Evolutionary conservation across 768 basidiomycete species (phyloP), one percentile per base, ranked within the genome.

Genomic region (Suillus ampliporus): DNA sequence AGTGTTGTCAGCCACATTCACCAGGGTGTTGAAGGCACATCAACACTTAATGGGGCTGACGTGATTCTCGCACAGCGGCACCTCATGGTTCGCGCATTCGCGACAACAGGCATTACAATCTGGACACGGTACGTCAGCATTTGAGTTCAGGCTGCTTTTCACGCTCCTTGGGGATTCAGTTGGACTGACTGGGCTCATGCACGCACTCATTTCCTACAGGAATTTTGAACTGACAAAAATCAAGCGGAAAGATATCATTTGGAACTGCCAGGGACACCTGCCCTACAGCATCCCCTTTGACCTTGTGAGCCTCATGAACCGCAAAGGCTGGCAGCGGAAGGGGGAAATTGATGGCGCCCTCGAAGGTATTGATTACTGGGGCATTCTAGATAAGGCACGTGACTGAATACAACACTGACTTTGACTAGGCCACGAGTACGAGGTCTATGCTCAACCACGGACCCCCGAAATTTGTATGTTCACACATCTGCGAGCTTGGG

Each of bases 401-500:
- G 28, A n/a, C n/a, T n/a, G n/a, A n/a, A n/a, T n/a, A n/a, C n/a
- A n/a, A n/a, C n/a, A n/a, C 47, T 28, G 28, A 50, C 47, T 50
- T 8, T 21, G 28, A 50, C 28, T 21, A 54, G 52, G 28, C 31
- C 31, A 54, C 15, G 31, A 54, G 19, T 54, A 54, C 3, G 52
- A 54, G 52, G 37, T 54, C 52, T 54, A 54, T 4, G 52, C 31
- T 19, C 46, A 63, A 60, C 69, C 57, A 71, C 69, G 72, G 75
- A 38, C 65, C 59, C 3, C 78, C 76, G 53, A 79, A 31, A 78
- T 79, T 28, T 77, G 75, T 65, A 65, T 65, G 64, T 59, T 71
- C 61, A 72, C 71, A 51, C 71, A 77, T 28, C 65, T 72, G 3
- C 66, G 64, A 3, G 69, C 69, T 37, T 73, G 76, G 11, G 69